These are phyloP conservation scores for Leishmania arabica DNA, from an alignment of 208 protist genomes.

Conservation along the genomic window DNA sequence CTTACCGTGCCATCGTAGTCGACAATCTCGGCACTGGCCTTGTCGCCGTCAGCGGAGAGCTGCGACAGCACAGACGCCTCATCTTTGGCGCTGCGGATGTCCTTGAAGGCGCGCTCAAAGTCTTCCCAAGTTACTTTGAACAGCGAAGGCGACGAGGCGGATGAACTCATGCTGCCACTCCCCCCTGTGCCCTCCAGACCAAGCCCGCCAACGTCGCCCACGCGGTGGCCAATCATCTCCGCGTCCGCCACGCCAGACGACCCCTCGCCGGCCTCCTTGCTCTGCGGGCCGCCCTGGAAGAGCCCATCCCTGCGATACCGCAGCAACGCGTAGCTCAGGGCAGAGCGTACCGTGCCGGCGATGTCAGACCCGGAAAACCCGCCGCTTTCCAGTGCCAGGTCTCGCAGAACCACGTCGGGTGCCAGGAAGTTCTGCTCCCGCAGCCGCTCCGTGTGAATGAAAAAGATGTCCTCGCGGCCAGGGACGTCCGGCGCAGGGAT, in stretches of 20 bases:
- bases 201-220: conserved; percentile 3
- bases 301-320: conserved; percentile 44
- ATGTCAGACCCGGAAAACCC: conserved; percentile 98
- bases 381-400: conserved; percentile 93
- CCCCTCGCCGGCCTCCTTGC: not conserved
- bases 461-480: conserved; percentile 89
- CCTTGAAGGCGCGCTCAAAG: conserved; percentile 39
- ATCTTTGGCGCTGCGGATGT: conserved; percentile 48
- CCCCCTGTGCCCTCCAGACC: not conserved
- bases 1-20: conserved; percentile 64
- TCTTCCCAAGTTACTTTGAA: conserved; percentile 23
- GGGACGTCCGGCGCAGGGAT: conserved; percentile 81
- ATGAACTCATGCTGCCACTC: not conserved
- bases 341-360: conserved; percentile 78
- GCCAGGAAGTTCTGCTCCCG: conserved; percentile 79
- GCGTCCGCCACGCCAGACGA: not conserved
- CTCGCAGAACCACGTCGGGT: conserved; percentile 81
- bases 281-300: not conserved
- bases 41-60: conserved; percentile 26
- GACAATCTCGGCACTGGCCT: conserved; percentile 23
- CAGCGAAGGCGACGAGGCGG: not conserved
- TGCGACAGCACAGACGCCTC: conserved; percentile 30
- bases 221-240: conserved; percentile 20
- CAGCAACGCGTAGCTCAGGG: conserved; percentile 82
- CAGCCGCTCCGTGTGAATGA: conserved; percentile 93